Base-by-base conservation (phyloP, 2,329 filamentous ascomycete genomes). In the Grosmannia huntii region DNA sequence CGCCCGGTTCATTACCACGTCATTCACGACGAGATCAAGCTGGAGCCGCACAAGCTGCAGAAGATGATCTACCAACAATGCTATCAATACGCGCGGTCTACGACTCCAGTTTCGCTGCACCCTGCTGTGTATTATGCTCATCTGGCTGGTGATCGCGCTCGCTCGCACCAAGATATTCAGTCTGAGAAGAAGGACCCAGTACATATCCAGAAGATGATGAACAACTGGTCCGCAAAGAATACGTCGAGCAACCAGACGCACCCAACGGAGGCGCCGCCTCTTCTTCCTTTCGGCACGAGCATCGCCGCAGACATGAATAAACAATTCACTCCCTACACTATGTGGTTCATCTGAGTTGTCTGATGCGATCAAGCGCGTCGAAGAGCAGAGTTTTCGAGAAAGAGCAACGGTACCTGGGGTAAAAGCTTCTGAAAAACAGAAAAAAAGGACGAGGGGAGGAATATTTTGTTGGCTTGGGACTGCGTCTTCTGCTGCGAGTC, bases 121-220 rank as follows among this genome's bases (percentile, higher is more conserved):
- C 94, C 94, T 0, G 90, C 94, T 0, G 86, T 97, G 0, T 99
- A 99, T 77, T 99, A 99, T 65, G 90, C 95, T 0, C 94, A 99
- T 71, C 73, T 99, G 62, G 90, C 91, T 38, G 86, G 90, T 10
- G 83, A 84, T 59, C 88, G 94, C 55, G 90, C 89, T 23, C 84
- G 84, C 57, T 76, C 84, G 4, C 94, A 99, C 63, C 85, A 92
- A 66, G 69, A 76, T 59, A 64, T 73, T 4, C 67, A 73, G 0
- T 68, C 74, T 0, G 78, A 75, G 19, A 72, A 75, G 16, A 69
- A 61, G 72, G 79, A 66, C 68, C 74, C 68, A 64, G 70, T 56
- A 63, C 73, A 74, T 12, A 69, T 73, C 50, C 76, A 78, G 64
- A 75, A 72, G 3, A 65, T 68, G 2, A 71, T 72, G 5, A 64